Base-by-base conservation (phyloP, 106 monocot genomes). In the Dioscorea dumetorum region DNA sequence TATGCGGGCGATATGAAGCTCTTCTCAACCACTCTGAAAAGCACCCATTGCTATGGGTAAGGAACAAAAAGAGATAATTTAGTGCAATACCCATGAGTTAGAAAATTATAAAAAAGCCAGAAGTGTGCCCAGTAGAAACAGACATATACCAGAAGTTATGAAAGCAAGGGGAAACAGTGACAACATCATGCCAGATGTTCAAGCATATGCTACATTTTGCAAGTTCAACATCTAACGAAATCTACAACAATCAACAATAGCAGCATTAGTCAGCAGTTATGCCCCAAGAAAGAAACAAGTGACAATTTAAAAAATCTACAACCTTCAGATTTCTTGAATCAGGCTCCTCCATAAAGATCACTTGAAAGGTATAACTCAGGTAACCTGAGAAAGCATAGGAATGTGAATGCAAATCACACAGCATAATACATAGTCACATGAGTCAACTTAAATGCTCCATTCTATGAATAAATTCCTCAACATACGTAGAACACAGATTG, bases 111-210 rank as follows among this genome's bases (percentile, higher is more conserved):
- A 28, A 28, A 28, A 28, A 28, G 28, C 15, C 33, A 12, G 16
- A 4, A 66, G 48, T 35, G 21, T 22, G 22, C n/a, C 5, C 19
- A 20, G 51, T 18, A 64, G 35, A 58, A 49, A 23, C 67, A 60
- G 60, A 49, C 3, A 56, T 62, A 35, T 87, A 99, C 99, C 99
- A 99, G 72, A 99, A 99, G 71, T 99, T 99, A 72, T 99, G 99
- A 33, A 93, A 85, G 74, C 99, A 99, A 60, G 99, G 99, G 68
- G 93, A 68, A 72, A 99, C 81, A 49, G 90, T 93, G 61, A 99
- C 93, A 77, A 99, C 99, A 80, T 99, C 99, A 81, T 99, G 99
- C 99, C 99, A 99, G 68, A 93, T 73, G 69, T 93, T 99, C 60
- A 99, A 79, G 78, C 99, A 99, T 72, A 99, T 99, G 77, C 93